phyloP scores from a whole-genome alignment of 2,329 filamentous ascomycete genomes.

The Lithohypha guttulata region DNA sequence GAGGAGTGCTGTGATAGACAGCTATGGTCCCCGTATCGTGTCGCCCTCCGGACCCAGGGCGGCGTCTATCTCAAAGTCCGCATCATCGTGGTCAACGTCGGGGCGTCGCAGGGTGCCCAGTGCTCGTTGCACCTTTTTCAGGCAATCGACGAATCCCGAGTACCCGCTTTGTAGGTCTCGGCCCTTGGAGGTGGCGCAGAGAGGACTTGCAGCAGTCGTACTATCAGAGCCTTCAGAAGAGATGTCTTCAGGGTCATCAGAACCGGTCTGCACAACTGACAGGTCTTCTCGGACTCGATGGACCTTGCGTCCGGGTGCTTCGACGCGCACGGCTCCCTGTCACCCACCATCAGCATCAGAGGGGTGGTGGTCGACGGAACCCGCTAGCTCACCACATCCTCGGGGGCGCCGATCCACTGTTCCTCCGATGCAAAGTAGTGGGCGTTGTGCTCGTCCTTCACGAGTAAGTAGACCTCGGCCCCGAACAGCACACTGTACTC shows the following conservation, averaged over 20 bases:
- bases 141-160: slow-evolving; percentile 2
- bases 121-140: slow-evolving; percentile 2
- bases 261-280: slow-evolving; percentile 2
- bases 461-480: background rate
- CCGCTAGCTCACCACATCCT: slow-evolving; percentile 2
- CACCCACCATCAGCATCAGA: slow-evolving; percentile 2
- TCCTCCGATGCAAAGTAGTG: slow-evolving; percentile 3
- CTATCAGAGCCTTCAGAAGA: slow-evolving; percentile 1
- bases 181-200: slow-evolving; percentile 2
- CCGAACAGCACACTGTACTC: background rate
- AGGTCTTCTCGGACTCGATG: slow-evolving; percentile 2
- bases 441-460: slow-evolving; percentile 3
- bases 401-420: slow-evolving; percentile 3
- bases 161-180: slow-evolving; percentile 3
- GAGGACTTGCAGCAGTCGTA: slow-evolving; percentile 2
- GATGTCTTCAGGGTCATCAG: slow-evolving; percentile 1
- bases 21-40: slow-evolving; percentile 1
- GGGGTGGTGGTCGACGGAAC: background rate
- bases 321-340: slow-evolving; percentile 3
- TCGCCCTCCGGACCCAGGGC: slow-evolving; percentile 3
- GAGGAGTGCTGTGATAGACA: slow-evolving; percentile 1
- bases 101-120: slow-evolving; percentile 3
- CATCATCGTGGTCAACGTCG: slow-evolving; percentile 2
- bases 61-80: slow-evolving; percentile 2
- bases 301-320: slow-evolving; percentile 3